Evolutionary conservation across 345 rosid species (phyloP), one percentile per base, ranked within the genome.

Genomic region (Raphanus raphanistrum): DNA sequence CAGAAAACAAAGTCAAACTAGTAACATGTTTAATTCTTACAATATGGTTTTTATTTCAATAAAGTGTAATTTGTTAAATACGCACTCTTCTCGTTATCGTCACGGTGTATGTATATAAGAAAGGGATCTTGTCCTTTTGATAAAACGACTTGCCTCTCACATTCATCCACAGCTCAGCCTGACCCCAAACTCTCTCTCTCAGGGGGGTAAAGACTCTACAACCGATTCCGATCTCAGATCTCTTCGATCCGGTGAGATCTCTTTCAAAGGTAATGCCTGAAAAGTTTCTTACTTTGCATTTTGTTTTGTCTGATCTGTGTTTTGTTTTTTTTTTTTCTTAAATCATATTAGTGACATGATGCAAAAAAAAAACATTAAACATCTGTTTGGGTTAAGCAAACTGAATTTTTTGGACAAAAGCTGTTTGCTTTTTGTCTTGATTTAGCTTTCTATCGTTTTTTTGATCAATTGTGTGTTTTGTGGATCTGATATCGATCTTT

Each of bases 111-210:
- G 3, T 54, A 54, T 63, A 73, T 11, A 54, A 4, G 28, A 8
- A 38, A 70, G 15, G 33, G 11, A 26, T 21, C 21, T 21, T 11
- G 63, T 6, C 11, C 28, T 33, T n/a, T 76, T 45, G 60, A 29
- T 17, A 66, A 2, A 63, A 63, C 13, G 0, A 76, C n/a, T 69
- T 62, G 74, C 70, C 80, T 25, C 62, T 62, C 31, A 52, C 31
- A 52, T 76, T 63, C 50, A 70, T 76, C 70, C 70, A 76, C 74
- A 77, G 50, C 80, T 77, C 74, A 76, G 63, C 74, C 79, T 76
- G 68, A 76, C 68, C 8, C 68, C 27, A 36, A 21, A 59, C 62
- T 25, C 73, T 27, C 21, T 21, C 21, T 21, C 21, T 21, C 21
- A 21, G 21, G 21, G 21, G 21, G 21, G 21, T 21, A 21, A 21